Evolutionary conservation across 208 protist species (phyloP), one percentile per base, ranked within the genome.

Genomic region (Trypanosoma melophagium): DNA sequence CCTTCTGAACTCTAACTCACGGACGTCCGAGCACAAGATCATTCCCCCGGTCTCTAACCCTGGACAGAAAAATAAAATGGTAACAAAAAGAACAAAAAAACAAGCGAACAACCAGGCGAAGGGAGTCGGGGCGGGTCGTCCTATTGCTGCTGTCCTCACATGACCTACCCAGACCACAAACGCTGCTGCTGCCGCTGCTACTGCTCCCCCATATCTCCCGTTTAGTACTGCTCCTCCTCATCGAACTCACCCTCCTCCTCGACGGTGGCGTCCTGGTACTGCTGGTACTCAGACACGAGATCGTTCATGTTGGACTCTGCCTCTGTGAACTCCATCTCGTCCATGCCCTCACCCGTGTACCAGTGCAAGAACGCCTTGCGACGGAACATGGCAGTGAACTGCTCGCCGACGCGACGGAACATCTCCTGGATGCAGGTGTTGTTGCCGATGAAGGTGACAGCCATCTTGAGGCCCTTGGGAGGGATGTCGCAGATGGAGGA

Each of bases 341-440:
- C 85, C 87, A 94, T 94, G 55, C 87, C 87, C 85, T 98, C 97
- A 51, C 95, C 94, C 53, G 96, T 99, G 91, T 99, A 99, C 98
- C 98, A 99, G 90, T 99, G 98, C 38, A 99, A 84, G 93, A 99
- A 99, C 64, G 98, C 98, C 86, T 99, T 99, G 70, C 96, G 80
- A 66, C 88, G 83, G 90, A 99, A 99, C 98, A 99, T 99, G 68
- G 83, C 82, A 38, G 84, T 97, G 89, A 99, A 99, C 84, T 99
- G 97, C 72, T 97, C 89, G 58, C 74, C 83, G 9, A 98, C 83
- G 60, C 96, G 87, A 59, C 87, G 77, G 83, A 98, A 98, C 79
- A 98, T 84, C 81, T 98, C 92, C 69, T 93, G 82, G 78, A 98
- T 98, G 69, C 79, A 74, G 60, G 96, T 98, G 52, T 87, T 93